phyloP scores from a whole-genome alignment of 345 rosid genomes.

The Gossypium anomalum region DNA sequence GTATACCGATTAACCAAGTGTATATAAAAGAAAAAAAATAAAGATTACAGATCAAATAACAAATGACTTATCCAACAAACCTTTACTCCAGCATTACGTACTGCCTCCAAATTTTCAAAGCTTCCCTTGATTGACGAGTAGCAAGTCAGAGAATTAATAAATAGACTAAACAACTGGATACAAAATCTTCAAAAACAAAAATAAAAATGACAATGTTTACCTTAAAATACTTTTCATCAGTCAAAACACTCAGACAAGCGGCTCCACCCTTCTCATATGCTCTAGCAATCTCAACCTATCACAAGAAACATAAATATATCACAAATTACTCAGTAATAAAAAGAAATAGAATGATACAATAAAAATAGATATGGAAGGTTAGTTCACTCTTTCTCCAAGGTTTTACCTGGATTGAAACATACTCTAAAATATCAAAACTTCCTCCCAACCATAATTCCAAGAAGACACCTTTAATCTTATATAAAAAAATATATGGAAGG shows the following conservation, averaged over 20 bases:
- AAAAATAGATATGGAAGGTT: neutral
- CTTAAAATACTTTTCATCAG: conserved; percentile 80
- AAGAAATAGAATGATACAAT: neutral
- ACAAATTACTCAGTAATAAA: neutral
- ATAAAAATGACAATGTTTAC: conserved; percentile 23
- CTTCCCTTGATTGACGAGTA: conserved; percentile 61
- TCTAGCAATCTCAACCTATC: conserved; percentile 73
- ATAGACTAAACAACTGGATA: neutral
- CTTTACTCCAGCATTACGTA: conserved; percentile 77
- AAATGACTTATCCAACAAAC: conserved; percentile 28
- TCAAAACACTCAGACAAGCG: conserved; percentile 92
- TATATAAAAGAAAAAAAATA: conserved; percentile 6
- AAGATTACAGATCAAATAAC: neutral
- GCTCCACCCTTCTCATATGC: conserved; percentile 94
- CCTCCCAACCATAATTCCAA: neutral
- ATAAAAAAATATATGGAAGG: no score
- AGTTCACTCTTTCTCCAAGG: neutral
- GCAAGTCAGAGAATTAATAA: conserved; percentile 7
- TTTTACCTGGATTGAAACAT: neutral
- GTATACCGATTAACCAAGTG: conserved; percentile 6
- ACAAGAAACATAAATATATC: conserved; percentile 2
- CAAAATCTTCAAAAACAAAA: conserved; percentile 9
- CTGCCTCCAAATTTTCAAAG: conserved; percentile 79
- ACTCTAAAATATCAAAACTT: neutral
- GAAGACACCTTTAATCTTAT: neutral